Evolutionary conservation across 768 basidiomycete genomes (phyloP).

Genomic region (Termitomyces sp.): DNA sequence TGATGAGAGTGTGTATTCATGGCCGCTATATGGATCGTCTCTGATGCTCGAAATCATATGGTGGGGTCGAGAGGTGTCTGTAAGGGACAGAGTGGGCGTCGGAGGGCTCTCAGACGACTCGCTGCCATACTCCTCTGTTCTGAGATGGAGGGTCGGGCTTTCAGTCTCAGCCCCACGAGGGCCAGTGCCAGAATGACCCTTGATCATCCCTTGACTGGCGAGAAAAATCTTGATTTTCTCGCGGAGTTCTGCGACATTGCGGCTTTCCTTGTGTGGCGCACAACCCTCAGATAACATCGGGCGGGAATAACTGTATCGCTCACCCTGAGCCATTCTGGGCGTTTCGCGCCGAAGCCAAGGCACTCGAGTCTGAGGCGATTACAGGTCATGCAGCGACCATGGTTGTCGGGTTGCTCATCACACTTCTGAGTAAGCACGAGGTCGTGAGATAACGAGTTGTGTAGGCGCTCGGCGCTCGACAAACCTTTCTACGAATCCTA

Average conservation of each 20-base stretch:
- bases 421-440: constrained; percentile 60
- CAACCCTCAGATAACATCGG: neutral
- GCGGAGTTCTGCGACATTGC: constrained; percentile 64
- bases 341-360: constrained; percentile 81
- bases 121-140: constrained; percentile 39
- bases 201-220: constrained; percentile 85
- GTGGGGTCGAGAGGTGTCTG: constrained; percentile 21
- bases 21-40: constrained; percentile 17
- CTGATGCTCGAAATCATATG: constrained; percentile 25
- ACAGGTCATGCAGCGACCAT: constrained; percentile 73
- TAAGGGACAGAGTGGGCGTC: constrained; percentile 26
- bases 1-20: constrained; percentile 13
- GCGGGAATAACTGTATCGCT: constrained; percentile 21
- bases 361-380: constrained; percentile 80
- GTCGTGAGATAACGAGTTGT: constrained; percentile 18
- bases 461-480: constrained; percentile 20
- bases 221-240: constrained; percentile 80
- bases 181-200: constrained; percentile 76
- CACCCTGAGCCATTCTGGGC: constrained; percentile 84
- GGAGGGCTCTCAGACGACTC: constrained; percentile 36
- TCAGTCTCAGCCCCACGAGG: constrained; percentile 58
- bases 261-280: constrained; percentile 52
- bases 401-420: constrained; percentile 65
- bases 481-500: constrained; percentile 81
- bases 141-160: constrained; percentile 53